Evolutionary conservation across 257 asterid species (phyloP).

Genomic region (Marsdenia floribunda): DNA sequence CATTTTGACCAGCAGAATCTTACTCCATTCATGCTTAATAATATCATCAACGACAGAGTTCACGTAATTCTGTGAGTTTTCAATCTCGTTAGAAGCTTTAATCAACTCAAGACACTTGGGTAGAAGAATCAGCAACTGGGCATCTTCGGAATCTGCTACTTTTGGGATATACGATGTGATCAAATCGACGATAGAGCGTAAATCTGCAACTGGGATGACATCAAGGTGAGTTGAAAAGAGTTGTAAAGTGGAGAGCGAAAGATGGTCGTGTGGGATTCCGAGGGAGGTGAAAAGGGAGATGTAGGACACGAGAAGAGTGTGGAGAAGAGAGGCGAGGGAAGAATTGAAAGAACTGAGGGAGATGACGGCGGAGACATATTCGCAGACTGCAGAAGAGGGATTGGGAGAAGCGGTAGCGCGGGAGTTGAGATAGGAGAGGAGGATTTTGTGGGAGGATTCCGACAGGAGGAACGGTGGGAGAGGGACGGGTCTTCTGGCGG

Average conservation of each 20-base stretch:
- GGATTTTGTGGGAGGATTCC: conserved; percentile 43
- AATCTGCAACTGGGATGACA: conserved; percentile 29
- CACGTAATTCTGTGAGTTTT: conserved; percentile 38
- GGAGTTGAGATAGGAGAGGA: conserved; percentile 54
- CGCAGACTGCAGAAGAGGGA: conserved; percentile 47
- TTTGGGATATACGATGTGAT: conserved; percentile 42
- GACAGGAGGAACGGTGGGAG: conserved; percentile 59
- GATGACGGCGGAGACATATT: conserved; percentile 54
- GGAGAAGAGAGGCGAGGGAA: conserved; percentile 45
- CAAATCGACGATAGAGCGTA: conserved; percentile 31
- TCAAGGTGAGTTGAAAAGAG: conserved; percentile 55
- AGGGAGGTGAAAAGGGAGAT: conserved; percentile 50
- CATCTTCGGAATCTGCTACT: conserved; percentile 49
- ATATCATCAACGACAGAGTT: conserved; percentile 45
- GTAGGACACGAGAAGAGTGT: conserved; percentile 49
- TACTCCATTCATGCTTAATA: conserved; percentile 51
- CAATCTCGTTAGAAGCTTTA: conserved; percentile 50
- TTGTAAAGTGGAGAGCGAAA: conserved; percentile 49
- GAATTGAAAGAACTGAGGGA: conserved; percentile 51
- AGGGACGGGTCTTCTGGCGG: conserved; percentile 3
- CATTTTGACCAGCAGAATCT: conserved; percentile 60
- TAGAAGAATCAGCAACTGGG: conserved; percentile 50
- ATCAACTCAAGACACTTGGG: conserved; percentile 59
- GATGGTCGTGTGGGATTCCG: conserved; percentile 54
- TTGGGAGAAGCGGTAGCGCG: conserved; percentile 46